Evolutionary conservation across 495 filamentous ascomycete genomes (phyloP), one percentile per base, ranked within the genome.

Genomic region (Lasiosphaeriaceae sp.): DNA sequence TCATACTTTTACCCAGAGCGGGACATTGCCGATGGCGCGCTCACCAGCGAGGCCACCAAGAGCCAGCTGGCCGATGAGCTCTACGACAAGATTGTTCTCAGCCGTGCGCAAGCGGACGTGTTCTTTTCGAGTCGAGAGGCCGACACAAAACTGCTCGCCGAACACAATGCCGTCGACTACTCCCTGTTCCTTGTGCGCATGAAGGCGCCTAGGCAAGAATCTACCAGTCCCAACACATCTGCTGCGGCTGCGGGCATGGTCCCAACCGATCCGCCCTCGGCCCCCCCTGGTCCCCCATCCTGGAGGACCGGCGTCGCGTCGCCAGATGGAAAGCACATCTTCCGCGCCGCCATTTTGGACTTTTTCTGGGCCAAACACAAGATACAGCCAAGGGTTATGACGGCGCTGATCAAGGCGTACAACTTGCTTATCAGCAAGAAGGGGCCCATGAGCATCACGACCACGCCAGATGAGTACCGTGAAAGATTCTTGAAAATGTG

Each of bases 341-440:
- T 88, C 60, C 73, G 84, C 14, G 82, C 77, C 8, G 76, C 82
- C 5, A 61, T 88, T 21, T 67, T 90, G 44, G 86, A 89, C 66
- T 89, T 88, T 60, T 88, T 89, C 69, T 89, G 86, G 83, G 83
- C 83, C 1, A 84, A 83, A 63, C 85, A 88, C 69, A 86, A 82
- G 58, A 52, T 84, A 1, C 82, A 81, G 49, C 79, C 86, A 2
- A 78, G 75, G 64, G 76, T 79, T 0, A 77, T 88, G 78, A 86
- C 86, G 4, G 74, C 80, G 0, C 67, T 87, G 29, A 76, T 89
- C 37, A 77, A 79, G 16, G 70, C 76, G 1, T 89, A 83, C 61
- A 88, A 89, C 58, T 58, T 83, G 2, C 57, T 87, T 24, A 76
- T 74, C 43, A 62, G 62, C 8, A 57, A 69, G 20, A 74, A 81